Conservation (phyloP, 2,329 filamentous ascomycete species). For the Penicillium janthinellum region DNA sequence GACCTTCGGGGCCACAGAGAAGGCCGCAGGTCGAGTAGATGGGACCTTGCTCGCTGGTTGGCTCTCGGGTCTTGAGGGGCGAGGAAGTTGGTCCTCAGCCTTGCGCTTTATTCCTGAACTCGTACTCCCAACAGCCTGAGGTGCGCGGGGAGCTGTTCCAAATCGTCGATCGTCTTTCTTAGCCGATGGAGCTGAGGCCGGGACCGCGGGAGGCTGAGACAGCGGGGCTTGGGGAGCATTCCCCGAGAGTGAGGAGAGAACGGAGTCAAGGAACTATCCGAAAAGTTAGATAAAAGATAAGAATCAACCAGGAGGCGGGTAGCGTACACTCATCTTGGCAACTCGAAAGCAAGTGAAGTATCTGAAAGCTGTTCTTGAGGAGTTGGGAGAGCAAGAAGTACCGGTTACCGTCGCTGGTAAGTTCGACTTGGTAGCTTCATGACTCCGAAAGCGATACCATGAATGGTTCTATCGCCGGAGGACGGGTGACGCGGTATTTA, state of each 20-base stretch:
- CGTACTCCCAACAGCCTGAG: slow-evolving; percentile 21
- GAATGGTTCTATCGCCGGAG: slow-evolving; percentile 16
- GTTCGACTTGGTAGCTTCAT: slow-evolving; percentile 43
- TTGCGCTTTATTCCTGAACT: slow-evolving; percentile 43
- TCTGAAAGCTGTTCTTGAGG: not conserved
- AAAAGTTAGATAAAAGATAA: slow-evolving; percentile 24
- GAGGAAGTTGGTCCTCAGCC: slow-evolving; percentile 44
- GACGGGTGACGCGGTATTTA: not conserved
- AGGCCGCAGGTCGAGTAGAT: slow-evolving; percentile 19
- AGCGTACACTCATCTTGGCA: slow-evolving; percentile 44
- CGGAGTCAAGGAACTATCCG: slow-evolving; percentile 53
- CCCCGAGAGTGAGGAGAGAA: slow-evolving; percentile 53
- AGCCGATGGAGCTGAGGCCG: slow-evolving; percentile 24
- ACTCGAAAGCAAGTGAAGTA: not conserved
- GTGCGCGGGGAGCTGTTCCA: slow-evolving; percentile 16
- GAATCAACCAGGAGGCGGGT: not conserved
- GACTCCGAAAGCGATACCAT: slow-evolving; percentile 37
- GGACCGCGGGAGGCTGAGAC: slow-evolving; percentile 28
- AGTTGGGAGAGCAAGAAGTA: slow-evolving; percentile 19
- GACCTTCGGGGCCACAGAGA: slow-evolving; percentile 25
- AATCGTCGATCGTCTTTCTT: slow-evolving; percentile 30
- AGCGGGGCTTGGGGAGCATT: slow-evolving; percentile 35
- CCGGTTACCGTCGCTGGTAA: slow-evolving; percentile 43
- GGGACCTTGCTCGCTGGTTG: slow-evolving; percentile 23
- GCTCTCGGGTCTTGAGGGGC: slow-evolving; percentile 29